phyloP scores from a whole-genome alignment of 2,329 filamentous ascomycete species.

The Paecilomyces niveus region DNA sequence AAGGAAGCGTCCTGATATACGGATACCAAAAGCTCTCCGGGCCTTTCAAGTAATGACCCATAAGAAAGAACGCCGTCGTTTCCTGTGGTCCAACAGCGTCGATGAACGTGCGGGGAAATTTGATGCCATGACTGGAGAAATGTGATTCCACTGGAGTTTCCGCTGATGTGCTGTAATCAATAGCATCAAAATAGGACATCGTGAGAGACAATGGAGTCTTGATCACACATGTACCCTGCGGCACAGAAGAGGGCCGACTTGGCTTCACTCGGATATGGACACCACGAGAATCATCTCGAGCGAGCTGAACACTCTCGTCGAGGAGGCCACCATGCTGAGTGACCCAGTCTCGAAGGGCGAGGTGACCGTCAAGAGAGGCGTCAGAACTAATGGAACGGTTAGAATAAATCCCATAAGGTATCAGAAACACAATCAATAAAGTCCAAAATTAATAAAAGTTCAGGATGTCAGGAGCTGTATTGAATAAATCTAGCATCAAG shows the following conservation, averaged over 20 bases:
- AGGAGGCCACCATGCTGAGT: constrained; percentile 23
- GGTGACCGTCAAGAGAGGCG: constrained; percentile 18
- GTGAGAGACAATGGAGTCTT: constrained; percentile 27
- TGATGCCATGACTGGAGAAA: constrained; percentile 25
- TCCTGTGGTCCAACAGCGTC: constrained; percentile 49
- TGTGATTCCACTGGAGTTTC: not conserved
- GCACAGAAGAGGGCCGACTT: constrained; percentile 16
- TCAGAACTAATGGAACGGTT: constrained; percentile 4
- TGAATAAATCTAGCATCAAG: not conserved
- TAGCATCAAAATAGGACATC: constrained; percentile 31
- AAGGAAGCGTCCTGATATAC: constrained; percentile 60
- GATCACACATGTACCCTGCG: constrained; percentile 26
- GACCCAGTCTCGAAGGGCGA: constrained; percentile 26
- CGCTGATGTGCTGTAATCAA: constrained; percentile 13
- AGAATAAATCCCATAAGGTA: not conserved
- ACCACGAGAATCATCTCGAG: constrained; percentile 25
- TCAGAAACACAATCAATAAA: not conserved
- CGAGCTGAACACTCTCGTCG: constrained; percentile 25
- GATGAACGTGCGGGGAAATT: constrained; percentile 48
- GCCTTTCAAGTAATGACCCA: constrained; percentile 58
- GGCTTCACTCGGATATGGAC: constrained; percentile 28
- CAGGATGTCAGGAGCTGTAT: not conserved
- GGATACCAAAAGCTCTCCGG: constrained; percentile 58
- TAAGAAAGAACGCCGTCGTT: constrained; percentile 59
- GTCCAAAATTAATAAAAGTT: not conserved